Conservation (phyloP, 202 grass and related monocot genomes). For the Brachypodium distachyon region DNA sequence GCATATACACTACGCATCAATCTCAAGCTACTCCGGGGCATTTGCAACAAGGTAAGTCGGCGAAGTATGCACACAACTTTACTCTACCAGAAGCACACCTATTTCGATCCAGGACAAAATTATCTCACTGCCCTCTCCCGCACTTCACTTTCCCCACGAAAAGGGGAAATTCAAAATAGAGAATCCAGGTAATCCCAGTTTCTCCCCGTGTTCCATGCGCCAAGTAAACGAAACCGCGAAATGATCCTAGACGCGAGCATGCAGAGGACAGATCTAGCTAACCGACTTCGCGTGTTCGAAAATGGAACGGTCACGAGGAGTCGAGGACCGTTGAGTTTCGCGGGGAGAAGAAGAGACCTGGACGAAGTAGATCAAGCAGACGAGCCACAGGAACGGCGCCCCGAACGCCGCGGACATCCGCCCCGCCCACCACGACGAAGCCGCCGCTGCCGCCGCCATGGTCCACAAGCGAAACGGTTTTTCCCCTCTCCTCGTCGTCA, state of each 20-base stretch:
- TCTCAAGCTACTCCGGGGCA: not conserved
- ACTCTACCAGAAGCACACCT: not conserved
- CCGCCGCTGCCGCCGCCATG: constrained; percentile 21
- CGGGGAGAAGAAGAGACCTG: constrained; percentile 18
- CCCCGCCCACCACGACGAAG: constrained; percentile 36
- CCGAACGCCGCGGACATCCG: constrained; percentile 50
- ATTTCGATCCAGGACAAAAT: not conserved
- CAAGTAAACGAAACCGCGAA: not conserved
- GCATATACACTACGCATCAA: not conserved
- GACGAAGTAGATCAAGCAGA: constrained; percentile 70
- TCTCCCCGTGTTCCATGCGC: not conserved
- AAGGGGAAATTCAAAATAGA: not conserved
- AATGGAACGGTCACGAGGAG: not conserved
- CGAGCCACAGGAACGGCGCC: constrained; percentile 57
- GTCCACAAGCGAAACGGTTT: not conserved
- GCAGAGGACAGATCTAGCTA: not conserved
- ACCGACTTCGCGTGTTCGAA: not conserved
- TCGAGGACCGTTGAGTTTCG: not conserved
- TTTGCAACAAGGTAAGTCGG: not conserved
- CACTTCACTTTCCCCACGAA: not conserved
- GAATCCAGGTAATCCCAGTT: not conserved
- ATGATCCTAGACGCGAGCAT: not conserved
- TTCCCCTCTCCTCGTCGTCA: not conserved
- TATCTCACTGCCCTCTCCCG: not conserved
- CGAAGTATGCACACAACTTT: not conserved